Conservation (phyloP, 352 stramenopile species). For the Phytophthora chlamydospora region DNA sequence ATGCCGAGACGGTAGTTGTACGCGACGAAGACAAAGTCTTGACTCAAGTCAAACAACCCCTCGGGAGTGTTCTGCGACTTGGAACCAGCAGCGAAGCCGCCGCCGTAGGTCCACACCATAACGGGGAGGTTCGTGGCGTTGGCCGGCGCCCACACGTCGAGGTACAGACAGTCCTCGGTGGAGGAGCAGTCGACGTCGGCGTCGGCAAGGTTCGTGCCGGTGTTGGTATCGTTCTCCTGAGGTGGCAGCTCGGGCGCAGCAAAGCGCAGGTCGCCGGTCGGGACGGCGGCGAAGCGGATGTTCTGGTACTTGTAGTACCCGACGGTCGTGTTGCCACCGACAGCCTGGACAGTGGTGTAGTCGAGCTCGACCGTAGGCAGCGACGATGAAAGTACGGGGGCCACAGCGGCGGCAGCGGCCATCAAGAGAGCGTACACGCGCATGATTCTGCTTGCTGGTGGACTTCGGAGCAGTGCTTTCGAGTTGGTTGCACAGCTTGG, state of each 20-base stretch:
- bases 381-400: constrained; percentile 7
- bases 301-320: constrained; percentile 31
- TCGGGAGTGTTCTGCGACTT: constrained; percentile 20
- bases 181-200: constrained; percentile 23
- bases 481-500: constrained; percentile 6
- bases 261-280: constrained; percentile 17
- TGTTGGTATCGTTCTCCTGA: constrained; percentile 23
- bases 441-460: constrained; percentile 8
- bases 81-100: constrained; percentile 20
- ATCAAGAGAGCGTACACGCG: constrained; percentile 15
- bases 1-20: constrained; percentile 38
- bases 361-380: constrained; percentile 17
- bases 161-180: constrained; percentile 35
- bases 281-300: constrained; percentile 21
- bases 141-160: constrained; percentile 32
- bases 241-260: constrained; percentile 14
- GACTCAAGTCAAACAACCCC: constrained; percentile 15
- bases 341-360: constrained; percentile 23
- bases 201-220: constrained; percentile 26
- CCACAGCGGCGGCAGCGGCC: background rate
- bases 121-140: constrained; percentile 29
- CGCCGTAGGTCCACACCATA: constrained; percentile 37
- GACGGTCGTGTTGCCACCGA: constrained; percentile 15
- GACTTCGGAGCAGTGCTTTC: background rate
- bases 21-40: constrained; percentile 30